Conservation (phyloP, 192 early-diverging fungal species). For the Backusella macrospora region DNA sequence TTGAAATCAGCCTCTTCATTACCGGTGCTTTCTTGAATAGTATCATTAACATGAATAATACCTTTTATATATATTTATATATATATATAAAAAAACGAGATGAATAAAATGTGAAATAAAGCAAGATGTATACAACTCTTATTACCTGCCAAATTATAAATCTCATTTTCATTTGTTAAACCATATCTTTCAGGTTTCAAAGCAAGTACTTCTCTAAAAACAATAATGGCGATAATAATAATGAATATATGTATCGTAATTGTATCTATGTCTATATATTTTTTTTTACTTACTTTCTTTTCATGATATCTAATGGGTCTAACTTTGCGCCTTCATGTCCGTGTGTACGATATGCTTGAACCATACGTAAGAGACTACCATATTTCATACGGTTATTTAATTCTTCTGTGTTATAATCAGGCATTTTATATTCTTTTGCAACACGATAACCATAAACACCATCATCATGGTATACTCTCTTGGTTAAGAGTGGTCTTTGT, state of each 20-base stretch:
- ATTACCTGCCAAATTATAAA: slow-evolving; percentile 65
- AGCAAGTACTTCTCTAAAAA: slow-evolving; percentile 58
- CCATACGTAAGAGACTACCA: slow-evolving; percentile 84
- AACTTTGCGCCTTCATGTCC: slow-evolving; percentile 85
- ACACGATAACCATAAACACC: slow-evolving; percentile 90
- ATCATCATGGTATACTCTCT: slow-evolving; percentile 69
- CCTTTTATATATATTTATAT: slow-evolving; percentile 32
- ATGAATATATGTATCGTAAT: too few species aligned
- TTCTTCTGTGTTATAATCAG: slow-evolving; percentile 82
- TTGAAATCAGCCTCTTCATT: slow-evolving; percentile 64
- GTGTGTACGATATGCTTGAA: slow-evolving; percentile 75
- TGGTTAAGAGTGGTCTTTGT: background rate
- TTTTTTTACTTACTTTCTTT: slow-evolving; percentile 58
- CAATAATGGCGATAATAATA: background rate
- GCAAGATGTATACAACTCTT: background rate
- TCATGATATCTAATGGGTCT: slow-evolving; percentile 82
- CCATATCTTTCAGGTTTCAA: slow-evolving; percentile 88
- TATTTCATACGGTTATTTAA: slow-evolving; percentile 82
- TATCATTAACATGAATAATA: slow-evolving; percentile 71
- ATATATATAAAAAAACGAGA: background rate
- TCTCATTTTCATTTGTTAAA: slow-evolving; percentile 55
- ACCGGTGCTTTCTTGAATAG: slow-evolving; percentile 44
- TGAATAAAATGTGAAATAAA: background rate
- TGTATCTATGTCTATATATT: background rate
- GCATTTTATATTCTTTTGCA: slow-evolving; percentile 64